These are phyloP conservation scores for Pseudogymnoascus sp. DNA, from an alignment of 2,329 filamentous ascomycete species.

Conservation along the genomic window DNA sequence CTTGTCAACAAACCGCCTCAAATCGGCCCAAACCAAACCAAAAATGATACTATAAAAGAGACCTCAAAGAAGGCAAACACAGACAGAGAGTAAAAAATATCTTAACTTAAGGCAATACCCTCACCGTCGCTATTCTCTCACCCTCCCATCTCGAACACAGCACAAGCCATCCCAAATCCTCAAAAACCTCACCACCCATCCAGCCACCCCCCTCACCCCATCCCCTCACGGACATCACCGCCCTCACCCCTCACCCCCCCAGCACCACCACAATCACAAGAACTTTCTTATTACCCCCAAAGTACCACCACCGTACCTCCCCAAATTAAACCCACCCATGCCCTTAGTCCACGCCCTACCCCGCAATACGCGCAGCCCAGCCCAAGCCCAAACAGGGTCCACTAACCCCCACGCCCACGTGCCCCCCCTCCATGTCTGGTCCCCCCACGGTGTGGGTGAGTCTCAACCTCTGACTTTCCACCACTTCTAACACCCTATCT, in stretches of 20 bases:
- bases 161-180: no score
- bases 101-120: no score
- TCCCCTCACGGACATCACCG: neutral
- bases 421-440: neutral
- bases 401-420: neutral
- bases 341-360: neutral
- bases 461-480: no score
- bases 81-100: neutral
- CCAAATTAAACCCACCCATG: neutral
- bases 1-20: neutral
- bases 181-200: neutral
- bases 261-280: neutral
- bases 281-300: neutral
- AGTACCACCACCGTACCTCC: neutral
- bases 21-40: neutral
- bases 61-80: neutral
- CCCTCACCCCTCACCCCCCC: neutral
- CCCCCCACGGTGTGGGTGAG: neutral
- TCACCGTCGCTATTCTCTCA: neutral
- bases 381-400: no score
- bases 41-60: neutral
- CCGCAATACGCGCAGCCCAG: neutral
- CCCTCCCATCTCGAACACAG: neutral
- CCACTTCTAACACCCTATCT: no score
- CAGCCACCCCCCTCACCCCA: neutral